phyloP scores from a whole-genome alignment of 345 rosid species.

The Capsella bursapastoris region DNA sequence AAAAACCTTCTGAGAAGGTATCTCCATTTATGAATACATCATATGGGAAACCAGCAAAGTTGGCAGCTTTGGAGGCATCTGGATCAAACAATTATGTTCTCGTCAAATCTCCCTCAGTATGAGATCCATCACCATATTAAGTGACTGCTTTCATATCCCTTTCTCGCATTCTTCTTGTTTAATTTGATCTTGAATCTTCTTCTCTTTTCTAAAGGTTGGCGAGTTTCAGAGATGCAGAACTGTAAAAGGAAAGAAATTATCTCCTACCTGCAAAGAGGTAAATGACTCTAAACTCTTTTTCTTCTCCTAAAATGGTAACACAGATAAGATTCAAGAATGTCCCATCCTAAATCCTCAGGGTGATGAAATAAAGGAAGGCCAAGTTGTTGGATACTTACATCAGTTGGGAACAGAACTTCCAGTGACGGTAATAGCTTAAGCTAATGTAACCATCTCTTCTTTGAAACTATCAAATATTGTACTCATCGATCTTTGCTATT shows the following conservation, averaged over 20 bases:
- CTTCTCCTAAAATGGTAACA: background rate
- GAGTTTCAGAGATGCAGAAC: constrained; percentile 76
- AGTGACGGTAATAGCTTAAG: constrained; percentile 65
- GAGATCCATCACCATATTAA: constrained; percentile 38
- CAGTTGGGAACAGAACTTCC: constrained; percentile 82
- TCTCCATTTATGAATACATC: constrained; percentile 66
- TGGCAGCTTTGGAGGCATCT: constrained; percentile 84
- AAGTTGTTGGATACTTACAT: constrained; percentile 82
- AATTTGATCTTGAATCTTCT: constrained; percentile 13
- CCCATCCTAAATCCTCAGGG: constrained; percentile 55
- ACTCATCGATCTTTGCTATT: constrained; percentile 23
- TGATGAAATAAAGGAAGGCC: constrained; percentile 80
- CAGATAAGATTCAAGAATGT: background rate
- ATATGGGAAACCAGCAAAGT: constrained; percentile 69
- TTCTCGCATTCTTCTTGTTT: constrained; percentile 7
- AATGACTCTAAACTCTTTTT: background rate
- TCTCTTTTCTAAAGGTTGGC: constrained; percentile 62
- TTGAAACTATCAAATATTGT: background rate
- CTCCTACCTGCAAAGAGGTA: constrained; percentile 85
- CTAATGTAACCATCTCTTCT: constrained; percentile 15
- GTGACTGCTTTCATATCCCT: background rate
- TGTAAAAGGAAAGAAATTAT: constrained; percentile 73
- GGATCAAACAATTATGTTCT: constrained; percentile 70
- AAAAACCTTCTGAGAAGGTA: constrained; percentile 58
- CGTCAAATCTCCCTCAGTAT: constrained; percentile 73